These are phyloP conservation scores for Spathaspora girioi DNA, from an alignment of 805 yeast species.

Conservation along the genomic window DNA sequence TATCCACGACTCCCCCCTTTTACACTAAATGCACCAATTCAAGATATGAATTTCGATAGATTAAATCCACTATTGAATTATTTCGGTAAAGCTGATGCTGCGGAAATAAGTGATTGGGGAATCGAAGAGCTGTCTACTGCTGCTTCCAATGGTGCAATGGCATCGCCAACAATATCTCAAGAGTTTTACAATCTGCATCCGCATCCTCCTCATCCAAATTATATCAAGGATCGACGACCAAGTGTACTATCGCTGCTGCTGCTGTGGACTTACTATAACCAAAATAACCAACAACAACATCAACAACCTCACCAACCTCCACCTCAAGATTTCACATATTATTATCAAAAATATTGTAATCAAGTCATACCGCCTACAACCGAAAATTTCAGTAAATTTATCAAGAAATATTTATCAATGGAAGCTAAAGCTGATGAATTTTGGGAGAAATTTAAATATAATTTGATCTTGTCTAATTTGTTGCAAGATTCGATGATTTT, in stretches of 20 bases:
- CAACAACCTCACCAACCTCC: neutral
- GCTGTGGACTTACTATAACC: neutral
- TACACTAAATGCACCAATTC: neutral
- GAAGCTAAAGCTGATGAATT: slow-evolving; percentile 17
- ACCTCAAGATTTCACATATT: slow-evolving; percentile 1
- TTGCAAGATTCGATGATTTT: slow-evolving; percentile 39
- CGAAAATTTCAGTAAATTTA: slow-evolving; percentile 19
- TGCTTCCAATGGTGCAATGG: neutral
- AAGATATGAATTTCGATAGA: slow-evolving; percentile 24
- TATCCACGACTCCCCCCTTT: neutral
- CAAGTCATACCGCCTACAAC: slow-evolving; percentile 9
- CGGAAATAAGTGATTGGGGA: slow-evolving; percentile 33
- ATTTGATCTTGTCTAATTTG: slow-evolving; percentile 32
- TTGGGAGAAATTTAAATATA: slow-evolving; percentile 41
- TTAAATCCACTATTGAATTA: slow-evolving; percentile 24
- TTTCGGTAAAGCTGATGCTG: slow-evolving; percentile 4
- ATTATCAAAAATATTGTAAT: neutral
- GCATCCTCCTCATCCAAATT: neutral
- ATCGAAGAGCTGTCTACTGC: slow-evolving; percentile 20
- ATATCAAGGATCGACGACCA: neutral
- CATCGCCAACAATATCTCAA: neutral
- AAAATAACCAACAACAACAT: neutral
- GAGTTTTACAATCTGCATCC: neutral
- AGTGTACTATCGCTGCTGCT: neutral
- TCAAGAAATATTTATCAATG: slow-evolving; percentile 24